Evolutionary conservation across 2,329 filamentous ascomycete genomes (phyloP).

Genomic region (Fusarium cicatricum): DNA sequence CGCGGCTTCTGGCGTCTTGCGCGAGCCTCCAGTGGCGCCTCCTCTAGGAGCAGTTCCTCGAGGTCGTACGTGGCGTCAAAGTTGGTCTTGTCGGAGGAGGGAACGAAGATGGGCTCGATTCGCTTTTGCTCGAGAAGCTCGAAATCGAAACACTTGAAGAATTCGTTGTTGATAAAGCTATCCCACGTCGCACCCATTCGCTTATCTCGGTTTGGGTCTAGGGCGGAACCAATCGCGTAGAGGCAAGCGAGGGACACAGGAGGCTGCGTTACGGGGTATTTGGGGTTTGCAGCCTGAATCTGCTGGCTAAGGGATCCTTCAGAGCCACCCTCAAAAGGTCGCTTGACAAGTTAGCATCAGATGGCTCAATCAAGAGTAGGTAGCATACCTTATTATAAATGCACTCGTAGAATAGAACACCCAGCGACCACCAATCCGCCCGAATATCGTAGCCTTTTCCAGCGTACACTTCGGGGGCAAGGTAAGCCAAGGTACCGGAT

Average conservation of each 20-base stretch:
- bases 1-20: slow-evolving; percentile 93
- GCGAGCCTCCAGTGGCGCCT: slow-evolving; percentile 91
- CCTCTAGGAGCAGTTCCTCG: slow-evolving; percentile 91
- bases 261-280: slow-evolving; percentile 91
- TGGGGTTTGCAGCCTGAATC: slow-evolving; percentile 82
- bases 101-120: slow-evolving; percentile 89
- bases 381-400: slow-evolving; percentile 92
- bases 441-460: slow-evolving; percentile 89
- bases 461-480: slow-evolving; percentile 93
- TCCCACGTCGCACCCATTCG: slow-evolving; percentile 89
- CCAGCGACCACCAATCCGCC: slow-evolving; percentile 98
- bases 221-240: slow-evolving; percentile 83
- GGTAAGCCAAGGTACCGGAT: slow-evolving; percentile 93
- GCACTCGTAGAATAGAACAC: slow-evolving; percentile 98
- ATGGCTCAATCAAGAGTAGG: slow-evolving; percentile 42
- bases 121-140: slow-evolving; percentile 83
- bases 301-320: slow-evolving; percentile 82
- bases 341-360: slow-evolving; percentile 56
- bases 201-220: slow-evolving; percentile 81
- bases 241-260: slow-evolving; percentile 88
- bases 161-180: slow-evolving; percentile 86
- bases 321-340: slow-evolving; percentile 90
- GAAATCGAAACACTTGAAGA: slow-evolving; percentile 89
- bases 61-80: slow-evolving; percentile 98
- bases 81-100: slow-evolving; percentile 97